Evolutionary conservation across 1,139 yeast species (phyloP), one percentile per base, ranked within the genome.

Genomic region (Scheffersomyces titani): DNA sequence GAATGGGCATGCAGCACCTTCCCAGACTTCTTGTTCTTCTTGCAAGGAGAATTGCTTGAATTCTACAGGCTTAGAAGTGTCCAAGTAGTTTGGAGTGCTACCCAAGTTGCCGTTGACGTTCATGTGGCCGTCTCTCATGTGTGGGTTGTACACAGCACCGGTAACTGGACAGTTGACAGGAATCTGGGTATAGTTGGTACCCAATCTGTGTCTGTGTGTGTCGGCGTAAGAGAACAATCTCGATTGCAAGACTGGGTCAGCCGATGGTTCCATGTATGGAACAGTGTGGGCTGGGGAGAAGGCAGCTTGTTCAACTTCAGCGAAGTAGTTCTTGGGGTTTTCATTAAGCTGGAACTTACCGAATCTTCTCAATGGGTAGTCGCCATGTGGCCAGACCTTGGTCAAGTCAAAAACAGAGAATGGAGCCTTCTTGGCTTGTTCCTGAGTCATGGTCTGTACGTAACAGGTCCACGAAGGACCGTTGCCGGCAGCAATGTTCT

Each of bases 121-220:
- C 96, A 91, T 89, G 54, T 86, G 82, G 71, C 98, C 98, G 71
- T 92, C 98, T 75, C 98, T 87, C 70, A 88, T 85, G 73, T 85
- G 81, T 61, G 90, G 90, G 76, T 85, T 77, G 77, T 66, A 80
- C 30, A 78, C 80, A 49, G 70, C 68, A 55, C 81, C 85, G 60
- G 81, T 68, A 72, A 82, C 65, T 59, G 85, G 90, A 78, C 90
- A 85, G 73, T 87, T 87, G 64, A 88, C 90, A 51, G 93, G 93
- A 62, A 88, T 85, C 73, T 87, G 90, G 60, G 84, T 81, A 76
- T 86, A 88, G 78, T 88, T 88, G 56, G 82, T 71, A 56, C 93
- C 93, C 67, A 88, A 78, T 75, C 81, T 76, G 71, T 77, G 79
- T 73, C 80, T 76, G 72, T 90, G 96, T 55, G 97, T 90, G 76